Conservation (phyloP, 129 eudicot species). For the Erigeron canadensis region DNA sequence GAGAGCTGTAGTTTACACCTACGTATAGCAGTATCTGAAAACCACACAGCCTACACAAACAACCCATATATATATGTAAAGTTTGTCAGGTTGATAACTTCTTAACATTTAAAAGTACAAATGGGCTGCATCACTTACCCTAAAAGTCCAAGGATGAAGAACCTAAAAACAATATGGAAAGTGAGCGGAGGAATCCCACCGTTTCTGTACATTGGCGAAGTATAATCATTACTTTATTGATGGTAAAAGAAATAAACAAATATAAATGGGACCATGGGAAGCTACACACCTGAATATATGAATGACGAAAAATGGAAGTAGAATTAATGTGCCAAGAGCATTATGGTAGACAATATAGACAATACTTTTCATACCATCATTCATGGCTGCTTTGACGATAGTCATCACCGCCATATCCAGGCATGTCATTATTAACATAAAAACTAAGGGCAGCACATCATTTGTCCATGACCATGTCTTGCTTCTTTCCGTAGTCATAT, state of each 20-base stretch:
- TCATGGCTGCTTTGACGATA: slow-evolving; percentile 45
- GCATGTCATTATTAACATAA: slow-evolving; percentile 37
- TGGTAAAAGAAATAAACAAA: neutral
- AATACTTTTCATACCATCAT: slow-evolving; percentile 36
- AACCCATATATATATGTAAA: neutral
- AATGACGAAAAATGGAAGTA: slow-evolving; percentile 41
- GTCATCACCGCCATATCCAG: slow-evolving; percentile 30
- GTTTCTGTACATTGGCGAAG: slow-evolving; percentile 14
- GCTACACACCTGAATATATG: slow-evolving; percentile 33
- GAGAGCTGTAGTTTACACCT: slow-evolving; percentile 44
- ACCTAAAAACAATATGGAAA: slow-evolving; percentile 27
- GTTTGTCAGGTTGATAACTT: neutral
- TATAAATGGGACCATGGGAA: neutral
- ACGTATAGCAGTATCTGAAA: slow-evolving; percentile 24
- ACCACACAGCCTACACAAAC: slow-evolving; percentile 35
- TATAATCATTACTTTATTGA: neutral
- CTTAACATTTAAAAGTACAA: neutral
- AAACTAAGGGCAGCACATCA: slow-evolving; percentile 27
- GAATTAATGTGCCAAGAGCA: slow-evolving; percentile 35
- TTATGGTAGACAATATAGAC: slow-evolving; percentile 48
- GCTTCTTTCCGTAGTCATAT: slow-evolving; percentile 11
- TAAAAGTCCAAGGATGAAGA: slow-evolving; percentile 33
- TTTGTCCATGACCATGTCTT: slow-evolving; percentile 11
- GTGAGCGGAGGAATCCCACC: slow-evolving; percentile 29
- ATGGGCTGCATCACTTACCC: slow-evolving; percentile 29